Evolutionary conservation across 805 yeast species (phyloP).

Genomic region (Maudiozyma serrabonitensis): DNA sequence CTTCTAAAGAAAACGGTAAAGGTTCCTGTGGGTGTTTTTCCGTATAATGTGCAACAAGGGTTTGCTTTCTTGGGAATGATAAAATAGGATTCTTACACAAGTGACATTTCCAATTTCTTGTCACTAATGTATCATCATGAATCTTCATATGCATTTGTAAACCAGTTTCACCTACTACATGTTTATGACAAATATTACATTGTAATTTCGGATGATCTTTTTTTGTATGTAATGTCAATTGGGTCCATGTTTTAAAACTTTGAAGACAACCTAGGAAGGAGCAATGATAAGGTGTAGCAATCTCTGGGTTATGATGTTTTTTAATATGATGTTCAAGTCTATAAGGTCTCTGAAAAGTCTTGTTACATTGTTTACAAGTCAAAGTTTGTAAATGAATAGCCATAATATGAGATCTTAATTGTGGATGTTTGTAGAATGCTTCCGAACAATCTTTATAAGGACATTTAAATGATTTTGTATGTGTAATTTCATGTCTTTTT

Average conservation of each 20-base stretch:
- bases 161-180: conserved; percentile 65
- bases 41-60: conserved; percentile 47
- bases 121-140: conserved; percentile 46
- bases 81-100: conserved; percentile 33
- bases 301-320: conserved; percentile 49
- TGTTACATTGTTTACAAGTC: conserved; percentile 54
- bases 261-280: conserved; percentile 50
- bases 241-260: conserved; percentile 62
- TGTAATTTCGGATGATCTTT: conserved; percentile 61
- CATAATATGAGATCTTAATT: conserved; percentile 60
- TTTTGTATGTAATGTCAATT: conserved; percentile 60
- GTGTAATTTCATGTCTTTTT: conserved; percentile 74
- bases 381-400: conserved; percentile 49
- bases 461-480: conserved; percentile 58
- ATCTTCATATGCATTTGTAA: conserved; percentile 62
- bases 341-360: conserved; percentile 52
- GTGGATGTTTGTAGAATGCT: conserved; percentile 65
- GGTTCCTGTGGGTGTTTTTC: conserved; percentile 31
- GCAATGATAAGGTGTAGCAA: conserved; percentile 40
- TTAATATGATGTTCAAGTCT: conserved; percentile 56
- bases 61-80: conserved; percentile 47
- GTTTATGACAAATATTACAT: conserved; percentile 58
- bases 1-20: conserved; percentile 7
- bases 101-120: conserved; percentile 60
- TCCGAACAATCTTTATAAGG: conserved; percentile 51